phyloP scores from a whole-genome alignment of 1,139 yeast species.

The Pichia sp. region DNA sequence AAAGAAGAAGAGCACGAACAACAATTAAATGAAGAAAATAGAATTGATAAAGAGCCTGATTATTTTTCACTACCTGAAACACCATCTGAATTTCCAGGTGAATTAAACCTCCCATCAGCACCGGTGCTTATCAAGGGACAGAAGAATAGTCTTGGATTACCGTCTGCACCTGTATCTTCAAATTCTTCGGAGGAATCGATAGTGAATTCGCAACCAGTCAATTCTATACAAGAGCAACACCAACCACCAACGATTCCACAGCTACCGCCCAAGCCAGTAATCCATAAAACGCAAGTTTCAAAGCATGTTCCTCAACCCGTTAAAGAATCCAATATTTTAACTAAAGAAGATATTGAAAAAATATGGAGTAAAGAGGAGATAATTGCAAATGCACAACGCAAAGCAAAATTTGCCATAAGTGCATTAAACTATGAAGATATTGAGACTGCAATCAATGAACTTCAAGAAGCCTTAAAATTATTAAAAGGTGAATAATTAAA shows the following conservation, averaged over 20 bases:
- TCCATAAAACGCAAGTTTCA: neutral
- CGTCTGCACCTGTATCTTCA: conserved; percentile 20
- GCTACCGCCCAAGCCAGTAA: conserved; percentile 13
- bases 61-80: conserved; percentile 18
- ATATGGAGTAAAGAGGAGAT: conserved; percentile 56
- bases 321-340: conserved; percentile 18
- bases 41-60: neutral
- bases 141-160: conserved; percentile 25
- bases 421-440: conserved; percentile 91
- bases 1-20: too few relatives aligned
- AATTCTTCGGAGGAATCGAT: neutral
- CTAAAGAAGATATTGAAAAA: conserved; percentile 41
- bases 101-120: conserved; percentile 24
- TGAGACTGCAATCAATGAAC: conserved; percentile 73
- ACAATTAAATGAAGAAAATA: neutral
- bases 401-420: conserved; percentile 85
- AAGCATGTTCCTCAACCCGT: neutral
- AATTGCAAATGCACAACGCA: conserved; percentile 69
- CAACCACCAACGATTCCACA: neutral
- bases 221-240: neutral
- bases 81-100: conserved; percentile 22
- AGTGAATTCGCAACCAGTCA: too few relatives aligned
- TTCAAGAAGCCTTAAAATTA: conserved; percentile 53
- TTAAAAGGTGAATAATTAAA: conserved; percentile 25
- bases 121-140: conserved; percentile 29